Base-by-base conservation (phyloP, 768 basidiomycete genomes). In the Sarcomyxa edulis region DNA sequence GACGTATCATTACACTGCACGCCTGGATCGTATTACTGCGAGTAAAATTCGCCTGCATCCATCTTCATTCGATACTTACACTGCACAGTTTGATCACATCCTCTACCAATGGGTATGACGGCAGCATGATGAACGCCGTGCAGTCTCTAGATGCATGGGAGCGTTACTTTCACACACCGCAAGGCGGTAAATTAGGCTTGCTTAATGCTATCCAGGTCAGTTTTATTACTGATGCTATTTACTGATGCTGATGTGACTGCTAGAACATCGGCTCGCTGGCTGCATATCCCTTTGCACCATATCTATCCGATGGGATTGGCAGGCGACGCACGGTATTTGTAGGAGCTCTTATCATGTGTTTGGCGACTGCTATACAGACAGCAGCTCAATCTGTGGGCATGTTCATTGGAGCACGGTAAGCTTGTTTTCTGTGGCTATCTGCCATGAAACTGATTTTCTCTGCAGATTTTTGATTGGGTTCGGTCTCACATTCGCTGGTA, bases 81-180 rank as follows among this genome's bases (percentile, higher is more conserved):
- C 21, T 35, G 12, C 37, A 15, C 38, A 81, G 80, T 34, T 74
- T 86, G 46, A 81, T 85, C 52, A 85, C 83, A 8, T 84, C 83
- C 18, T 81, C 80, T 10, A 83, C 78, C 33, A 83, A 78, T 54
- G 84, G 84, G 36, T 86, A 79, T 53, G 84, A 86, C 50, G 81
- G 81, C 43, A 78, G 75, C 55, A 77, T 85, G 76, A 83, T 85
- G 83, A 85, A 87, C 59, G 81, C 81, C 55, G 66, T 89, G 28
- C 85, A 89, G 58, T 73, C 74, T 32, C 65, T 87, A 43, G 39
- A 51, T 12, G 74, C 80, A 46, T 89, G 86, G 86, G 56, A 66
- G 32, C 32, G 44, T 6, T 81, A 76, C 51, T 88, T 89, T 57
- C 44, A 65, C 39, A n/a, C 64, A 37, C 85, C 86, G 10, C 58